Base-by-base conservation (phyloP, 768 basidiomycete genomes). In the Russula brevipes region DNA sequence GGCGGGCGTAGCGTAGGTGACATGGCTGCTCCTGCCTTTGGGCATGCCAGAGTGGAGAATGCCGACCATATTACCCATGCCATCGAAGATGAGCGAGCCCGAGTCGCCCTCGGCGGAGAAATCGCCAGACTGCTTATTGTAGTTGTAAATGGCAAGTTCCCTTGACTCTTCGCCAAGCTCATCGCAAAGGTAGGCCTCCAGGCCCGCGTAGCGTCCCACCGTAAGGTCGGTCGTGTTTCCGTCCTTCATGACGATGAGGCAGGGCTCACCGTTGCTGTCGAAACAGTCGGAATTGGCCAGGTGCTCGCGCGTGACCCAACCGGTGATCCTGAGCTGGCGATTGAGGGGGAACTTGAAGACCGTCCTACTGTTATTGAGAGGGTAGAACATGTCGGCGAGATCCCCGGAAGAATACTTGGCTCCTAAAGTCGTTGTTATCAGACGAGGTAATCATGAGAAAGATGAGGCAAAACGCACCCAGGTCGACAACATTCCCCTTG, bases 101-200 rank as follows among this genome's bases (percentile, higher is more conserved):
- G 46, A 47, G 56, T 57, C 56, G 5, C 56, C 56, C 11, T 49
- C 38, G 3, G n/a, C 36, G 8, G 33, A 38, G 14, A 49, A 49
- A 12, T 5, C 6, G 11, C 19, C 46, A 9, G 35, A 35, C 35
- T 4, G 19, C 45, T 39, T 57, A 14, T 31, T 12, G 30, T 14
- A 49, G 9, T 49, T 49, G 19, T 57, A 57, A 19, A 57, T 57
- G 3, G 45, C 57, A 16, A 57, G 45, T 19, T 57, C 57, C 5
- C 3, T 24, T 1, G 57, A 57, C 46, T 41, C 19, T 2, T 30
- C 14, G 14, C 57, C 57, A 24, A 30, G 12, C 1, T 57, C 46
- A 4, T 47, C 46, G 8, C 0, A 12, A 30, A 19, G 19, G 24
- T 38, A 39, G 6, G 57, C n/a, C 4, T 47, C 57, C 8, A 49